Conservation (phyloP, 2,329 filamentous ascomycete genomes). For the Stemphylium beticola region DNA sequence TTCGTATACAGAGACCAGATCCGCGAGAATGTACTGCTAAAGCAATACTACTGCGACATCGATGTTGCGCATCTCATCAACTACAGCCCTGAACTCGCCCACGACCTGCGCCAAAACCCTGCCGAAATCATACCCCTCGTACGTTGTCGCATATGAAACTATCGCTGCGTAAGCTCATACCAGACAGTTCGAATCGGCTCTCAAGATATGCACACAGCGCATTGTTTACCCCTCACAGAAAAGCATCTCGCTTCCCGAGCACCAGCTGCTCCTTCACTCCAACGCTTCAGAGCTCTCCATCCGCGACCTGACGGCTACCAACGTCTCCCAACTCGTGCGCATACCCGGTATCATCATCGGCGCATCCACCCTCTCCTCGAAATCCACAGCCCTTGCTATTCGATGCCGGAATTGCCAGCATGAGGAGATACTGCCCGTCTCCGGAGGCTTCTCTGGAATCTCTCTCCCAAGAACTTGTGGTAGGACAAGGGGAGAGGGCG, state of each 20-base stretch:
- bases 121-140: conserved; percentile 92
- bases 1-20: conserved; percentile 99
- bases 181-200: conserved; percentile 81
- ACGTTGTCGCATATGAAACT: conserved; percentile 38
- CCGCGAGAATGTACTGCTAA: conserved; percentile 89
- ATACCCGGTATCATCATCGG: conserved; percentile 98
- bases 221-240: conserved; percentile 84
- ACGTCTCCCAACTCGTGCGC: conserved; percentile 91
- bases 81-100: conserved; percentile 93
- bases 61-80: conserved; percentile 95
- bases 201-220: conserved; percentile 89
- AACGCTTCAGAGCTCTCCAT: conserved; percentile 90
- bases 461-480: conserved; percentile 82
- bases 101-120: conserved; percentile 86
- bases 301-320: conserved; percentile 88
- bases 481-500: conserved; percentile 67
- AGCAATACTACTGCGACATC: conserved; percentile 95
- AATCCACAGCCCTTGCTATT: conserved; percentile 84
- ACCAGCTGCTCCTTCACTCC: conserved; percentile 94
- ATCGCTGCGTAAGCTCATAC: conserved; percentile 19
- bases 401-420: conserved; percentile 87
- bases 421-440: conserved; percentile 71
- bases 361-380: conserved; percentile 94
- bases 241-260: conserved; percentile 76
- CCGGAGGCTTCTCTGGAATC: conserved; percentile 86